Conservation (phyloP, 495 filamentous ascomycete species). For the Hypoxylon fragiforme region DNA sequence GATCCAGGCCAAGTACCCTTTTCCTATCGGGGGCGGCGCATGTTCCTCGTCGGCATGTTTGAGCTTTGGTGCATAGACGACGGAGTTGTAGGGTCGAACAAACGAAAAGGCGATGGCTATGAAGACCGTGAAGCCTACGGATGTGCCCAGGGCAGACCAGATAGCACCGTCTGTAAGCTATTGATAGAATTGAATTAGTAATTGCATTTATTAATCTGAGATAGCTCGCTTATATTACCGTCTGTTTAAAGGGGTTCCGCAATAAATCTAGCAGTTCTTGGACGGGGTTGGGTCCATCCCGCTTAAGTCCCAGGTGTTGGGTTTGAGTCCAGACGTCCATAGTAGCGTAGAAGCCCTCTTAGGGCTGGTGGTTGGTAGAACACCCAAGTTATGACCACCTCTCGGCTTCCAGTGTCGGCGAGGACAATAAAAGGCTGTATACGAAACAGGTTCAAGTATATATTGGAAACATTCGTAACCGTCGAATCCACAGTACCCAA, state of each 20-base stretch:
- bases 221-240: slow-evolving; percentile 37
- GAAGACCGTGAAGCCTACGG: slow-evolving; percentile 69
- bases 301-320: slow-evolving; percentile 26
- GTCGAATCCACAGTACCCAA: no score
- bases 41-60: slow-evolving; percentile 92
- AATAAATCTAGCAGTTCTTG: slow-evolving; percentile 48
- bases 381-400: not conserved
- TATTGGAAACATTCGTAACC: slow-evolving; percentile 10
- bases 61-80: slow-evolving; percentile 92
- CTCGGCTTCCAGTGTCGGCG: not conserved
- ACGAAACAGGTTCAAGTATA: not conserved
- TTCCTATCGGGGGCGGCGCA: slow-evolving; percentile 86
- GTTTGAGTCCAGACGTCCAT: slow-evolving; percentile 34
- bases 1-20: slow-evolving; percentile 84
- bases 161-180: slow-evolving; percentile 61
- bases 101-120: slow-evolving; percentile 83
- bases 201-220: slow-evolving; percentile 1
- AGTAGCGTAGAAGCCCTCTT: slow-evolving; percentile 12
- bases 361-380: slow-evolving; percentile 9
- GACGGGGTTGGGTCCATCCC: slow-evolving; percentile 28
- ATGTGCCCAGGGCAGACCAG: slow-evolving; percentile 78
- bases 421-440: slow-evolving; percentile 2
- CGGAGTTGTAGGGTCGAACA: slow-evolving; percentile 83
- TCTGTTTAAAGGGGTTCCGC: slow-evolving; percentile 51
- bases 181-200: slow-evolving; percentile 4